Evolutionary conservation across 192 early-diverging fungal species (phyloP).

Genomic region (Nowakowskiella sp.): DNA sequence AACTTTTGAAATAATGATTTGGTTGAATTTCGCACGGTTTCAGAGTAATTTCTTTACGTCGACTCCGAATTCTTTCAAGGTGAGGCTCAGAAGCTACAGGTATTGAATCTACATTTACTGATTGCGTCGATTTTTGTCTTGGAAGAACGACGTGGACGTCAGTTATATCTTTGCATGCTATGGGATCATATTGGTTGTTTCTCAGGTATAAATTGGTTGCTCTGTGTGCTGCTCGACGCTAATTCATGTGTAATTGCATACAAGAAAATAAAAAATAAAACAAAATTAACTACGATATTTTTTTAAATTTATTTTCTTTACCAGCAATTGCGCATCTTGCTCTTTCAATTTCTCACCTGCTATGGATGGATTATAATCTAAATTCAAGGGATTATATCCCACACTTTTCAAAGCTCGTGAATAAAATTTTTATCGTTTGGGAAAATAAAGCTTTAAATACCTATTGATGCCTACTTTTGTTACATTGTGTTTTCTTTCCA

Average conservation of each 20-base stretch:
- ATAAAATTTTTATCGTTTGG: no score
- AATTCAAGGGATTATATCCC: neutral
- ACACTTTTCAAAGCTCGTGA: no score
- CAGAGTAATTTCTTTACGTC: neutral
- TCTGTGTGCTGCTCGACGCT: no score
- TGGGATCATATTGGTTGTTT: neutral
- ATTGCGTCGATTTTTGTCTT: no score
- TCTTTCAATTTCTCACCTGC: neutral
- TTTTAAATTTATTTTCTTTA: no score
- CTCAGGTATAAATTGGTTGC: neutral
- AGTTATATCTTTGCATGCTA: neutral
- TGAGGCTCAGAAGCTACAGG: neutral
- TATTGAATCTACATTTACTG: neutral
- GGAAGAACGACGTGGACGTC: no score
- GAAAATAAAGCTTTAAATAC: no score
- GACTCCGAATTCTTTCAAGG: neutral
- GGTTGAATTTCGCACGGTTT: neutral
- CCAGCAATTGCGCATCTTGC: neutral
- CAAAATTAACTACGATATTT: neutral
- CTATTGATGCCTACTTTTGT: slow-evolving; percentile 22
- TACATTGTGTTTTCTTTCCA: slow-evolving; percentile 8
- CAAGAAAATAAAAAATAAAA: neutral
- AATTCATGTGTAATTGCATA: no score
- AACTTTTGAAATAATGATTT: no score
- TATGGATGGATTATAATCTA: neutral